These are phyloP conservation scores for Phycomyces blakesleeanus DNA, from an alignment of 192 early-diverging fungal species.

Conservation along the genomic window DNA sequence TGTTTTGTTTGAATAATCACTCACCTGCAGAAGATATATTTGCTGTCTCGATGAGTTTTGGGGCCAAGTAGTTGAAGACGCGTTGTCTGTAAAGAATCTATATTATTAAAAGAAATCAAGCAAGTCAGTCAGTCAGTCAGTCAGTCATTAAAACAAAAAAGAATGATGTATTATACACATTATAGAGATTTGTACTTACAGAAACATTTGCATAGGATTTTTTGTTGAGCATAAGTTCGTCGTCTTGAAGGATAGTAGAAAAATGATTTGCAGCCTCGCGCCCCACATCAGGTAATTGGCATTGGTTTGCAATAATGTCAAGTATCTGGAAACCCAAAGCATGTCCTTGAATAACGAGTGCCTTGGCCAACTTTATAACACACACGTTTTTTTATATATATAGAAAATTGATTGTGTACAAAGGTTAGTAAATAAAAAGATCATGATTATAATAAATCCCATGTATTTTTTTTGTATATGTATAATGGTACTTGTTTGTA, in stretches of 20 bases:
- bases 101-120: slow-evolving; percentile 16
- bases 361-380: slow-evolving; percentile 67
- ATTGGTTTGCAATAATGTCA: slow-evolving; percentile 45
- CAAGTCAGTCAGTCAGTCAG: background rate
- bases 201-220: slow-evolving; percentile 59
- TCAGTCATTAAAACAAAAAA: background rate
- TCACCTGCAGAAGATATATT: slow-evolving; percentile 9
- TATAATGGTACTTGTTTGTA: too few species aligned
- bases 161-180: background rate
- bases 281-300: slow-evolving; percentile 42
- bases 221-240: slow-evolving; percentile 67
- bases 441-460: too few species aligned
- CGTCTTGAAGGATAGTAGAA: slow-evolving; percentile 65
- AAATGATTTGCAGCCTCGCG: slow-evolving; percentile 62
- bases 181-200: slow-evolving; percentile 14
- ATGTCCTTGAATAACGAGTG: slow-evolving; percentile 52
- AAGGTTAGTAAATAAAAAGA: background rate
- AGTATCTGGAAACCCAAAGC: slow-evolving; percentile 49
- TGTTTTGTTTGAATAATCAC: background rate
- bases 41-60: slow-evolving; percentile 49
- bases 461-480: too few species aligned
- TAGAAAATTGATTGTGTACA: background rate
- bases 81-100: slow-evolving; percentile 80
- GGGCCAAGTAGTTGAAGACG: slow-evolving; percentile 73
- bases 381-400: too few species aligned